Evolutionary conservation across 352 stramenopile species (phyloP).

Genomic region (Phytophthora vignae): DNA sequence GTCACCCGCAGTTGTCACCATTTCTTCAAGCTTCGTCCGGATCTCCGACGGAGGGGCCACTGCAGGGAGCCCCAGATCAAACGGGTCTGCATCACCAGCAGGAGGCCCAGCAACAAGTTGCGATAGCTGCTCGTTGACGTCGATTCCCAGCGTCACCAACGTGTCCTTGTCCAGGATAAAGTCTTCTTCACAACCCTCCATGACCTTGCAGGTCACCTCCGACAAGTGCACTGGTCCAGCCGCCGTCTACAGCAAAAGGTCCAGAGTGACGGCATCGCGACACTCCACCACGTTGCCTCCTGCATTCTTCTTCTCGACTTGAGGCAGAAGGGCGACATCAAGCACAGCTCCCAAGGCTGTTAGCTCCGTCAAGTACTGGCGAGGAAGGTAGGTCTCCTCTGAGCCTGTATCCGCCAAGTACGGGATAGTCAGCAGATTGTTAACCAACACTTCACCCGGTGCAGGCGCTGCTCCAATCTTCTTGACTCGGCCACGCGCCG

Average conservation of each 20-base stretch:
- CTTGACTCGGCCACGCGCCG: neutral
- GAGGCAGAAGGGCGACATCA: too few species aligned
- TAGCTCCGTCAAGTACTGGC: too few species aligned
- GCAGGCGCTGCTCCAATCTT: neutral
- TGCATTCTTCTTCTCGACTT: too few species aligned
- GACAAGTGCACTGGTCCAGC: neutral
- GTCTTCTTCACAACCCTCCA: neutral
- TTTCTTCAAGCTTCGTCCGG: too few species aligned
- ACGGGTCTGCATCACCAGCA: neutral
- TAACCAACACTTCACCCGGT: constrained; percentile 4
- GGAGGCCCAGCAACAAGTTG: neutral
- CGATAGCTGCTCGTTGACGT: neutral
- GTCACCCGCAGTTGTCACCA: too few species aligned
- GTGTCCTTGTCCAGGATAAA: neutral
- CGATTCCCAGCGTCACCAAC: neutral
- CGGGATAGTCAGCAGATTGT: constrained; percentile 2
- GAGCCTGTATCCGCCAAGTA: too few species aligned
- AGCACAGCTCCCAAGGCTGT: too few species aligned
- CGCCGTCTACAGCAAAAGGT: too few species aligned
- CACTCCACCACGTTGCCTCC: too few species aligned
- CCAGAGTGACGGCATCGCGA: too few species aligned
- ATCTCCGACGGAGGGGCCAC: neutral
- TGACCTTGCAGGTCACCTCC: neutral
- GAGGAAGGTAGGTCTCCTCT: too few species aligned
- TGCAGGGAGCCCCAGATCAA: neutral